Evolutionary conservation across 108 stramenopile species (phyloP), one percentile per base, ranked within the genome.

Genomic region (Conticribra weissflogii): DNA sequence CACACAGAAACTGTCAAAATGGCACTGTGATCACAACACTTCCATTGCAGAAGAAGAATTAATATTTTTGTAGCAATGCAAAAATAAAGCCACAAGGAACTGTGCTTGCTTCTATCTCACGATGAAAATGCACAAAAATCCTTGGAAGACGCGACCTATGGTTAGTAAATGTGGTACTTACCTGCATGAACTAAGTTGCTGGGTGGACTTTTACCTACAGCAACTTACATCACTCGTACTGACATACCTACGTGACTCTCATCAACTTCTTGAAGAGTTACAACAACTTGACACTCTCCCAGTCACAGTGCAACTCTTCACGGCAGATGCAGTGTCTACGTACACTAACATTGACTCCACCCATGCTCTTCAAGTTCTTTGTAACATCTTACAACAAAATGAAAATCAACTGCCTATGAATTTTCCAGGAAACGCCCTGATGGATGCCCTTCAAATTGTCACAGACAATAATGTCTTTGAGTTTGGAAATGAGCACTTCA

Each of bases 251-350:
- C 63, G 48, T 7, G 61, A 63, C 36, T 41, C 36, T 9, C 36
- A 41, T 41, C 8, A 41, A 5, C 36, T 41, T 5, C 5, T 41
- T 9, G 34, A 72, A 1, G 18, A 52, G 2, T 9, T 72, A 1
- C 2, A 41, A 1, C 3, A 1, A 8, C 51, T 72, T 2, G 51
- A 36, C 14, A 16, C 2, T 21, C 67, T 76, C 9, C 71, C 78
- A 48, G 22, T 59, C 21, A 46, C 15, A 16, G 65, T 57, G 0
- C 51, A 23, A 29, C 46, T 79, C 3, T 72, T 79, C 32, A 67
- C 71, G 2, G 78, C 71, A 25, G 78, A 79, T 54, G 71, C 71
- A 3, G 30, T 45, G 0, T 58, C 78, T 18, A 79, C 72, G 71
- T 79, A 79, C 55, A 57, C 71, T 30, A 79, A 79, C 53, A 79